Percentiles rank a stretch among this genome's conserved stretches.
Evolutionary conservation across 208 protist species (phyloP).

Genomic region (Trichomonas vaginalis): DNA sequence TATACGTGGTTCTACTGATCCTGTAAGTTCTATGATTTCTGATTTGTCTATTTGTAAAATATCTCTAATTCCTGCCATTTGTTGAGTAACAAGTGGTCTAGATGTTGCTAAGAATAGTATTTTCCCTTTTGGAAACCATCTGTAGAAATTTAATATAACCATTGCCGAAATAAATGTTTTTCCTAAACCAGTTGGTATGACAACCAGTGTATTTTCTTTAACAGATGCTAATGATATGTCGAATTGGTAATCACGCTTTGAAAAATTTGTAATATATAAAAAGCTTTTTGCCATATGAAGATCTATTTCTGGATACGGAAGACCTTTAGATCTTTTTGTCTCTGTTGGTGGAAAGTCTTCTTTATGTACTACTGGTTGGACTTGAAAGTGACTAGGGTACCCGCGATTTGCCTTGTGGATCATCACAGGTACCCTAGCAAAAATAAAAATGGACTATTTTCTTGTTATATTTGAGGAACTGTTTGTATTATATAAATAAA

Average conservation of each 20-base stretch:
- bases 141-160: constrained; percentile 36
- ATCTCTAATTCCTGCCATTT: constrained; percentile 23
- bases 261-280: background rate
- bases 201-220: constrained; percentile 26
- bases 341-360: background rate
- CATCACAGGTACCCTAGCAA: too few relatives aligned
- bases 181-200: constrained; percentile 37
- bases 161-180: constrained; percentile 48
- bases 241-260: background rate
- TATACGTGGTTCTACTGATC: background rate
- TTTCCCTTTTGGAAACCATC: constrained; percentile 42
- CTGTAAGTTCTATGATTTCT: constrained; percentile 28
- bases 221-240: background rate
- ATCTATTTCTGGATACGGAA: background rate
- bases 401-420: background rate
- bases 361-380: background rate
- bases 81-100: constrained; percentile 39
- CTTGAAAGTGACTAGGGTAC: background rate
- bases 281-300: background rate
- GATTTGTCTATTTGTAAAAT: background rate
- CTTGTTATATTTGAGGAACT: too few relatives aligned
- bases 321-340: background rate
- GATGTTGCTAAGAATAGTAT: constrained; percentile 42
- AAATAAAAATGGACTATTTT: too few relatives aligned
- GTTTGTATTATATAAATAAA: too few relatives aligned